Base-by-base conservation (phyloP, 139 green algal species). In the Chlorella sp. region DNA sequence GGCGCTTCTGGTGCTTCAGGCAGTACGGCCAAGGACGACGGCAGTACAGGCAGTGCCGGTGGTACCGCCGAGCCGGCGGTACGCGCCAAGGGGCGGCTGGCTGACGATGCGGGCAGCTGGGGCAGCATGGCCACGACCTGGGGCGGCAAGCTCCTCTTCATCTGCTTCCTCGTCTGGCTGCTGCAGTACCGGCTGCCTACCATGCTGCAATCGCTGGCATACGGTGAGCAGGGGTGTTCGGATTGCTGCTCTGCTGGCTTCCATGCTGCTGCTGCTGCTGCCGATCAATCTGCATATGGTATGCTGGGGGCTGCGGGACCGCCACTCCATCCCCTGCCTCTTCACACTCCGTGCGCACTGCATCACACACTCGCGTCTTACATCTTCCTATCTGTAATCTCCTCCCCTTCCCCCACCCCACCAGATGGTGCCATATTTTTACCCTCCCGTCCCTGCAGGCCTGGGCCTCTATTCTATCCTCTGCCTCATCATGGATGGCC, bases 401-500 rank as follows among this genome's bases (percentile, higher is more conserved):
- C n/a, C n/a, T n/a, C n/a, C n/a, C n/a, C n/a, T n/a, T n/a, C n/a
- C n/a, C n/a, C n/a, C n/a, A n/a, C n/a, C n/a, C n/a, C n/a, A n/a
- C n/a, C n/a, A n/a, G n/a, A n/a, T 57, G 5, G 48, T 9, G 9
- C 9, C 48, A 9, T 57, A 9, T 9, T 57, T 57, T 57, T 9
- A 57, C 42, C 11, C 37, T 28, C 30, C 16, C n/a, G 0, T 11
- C 32, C 28, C 16, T 12, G 15, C 71, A 89, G 87, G 15, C 34
- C 61, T 86, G 37, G 42, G 39, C 7, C 88, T 91, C 4, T 87
- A 87, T 22, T 61, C 40, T 9, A 34, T 91, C n/a, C 88, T 91
- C 1, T 73, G n/a, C 3, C 18, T 83, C 18, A 91, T 91, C 24
- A 91, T 91, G 88, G 88, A 91, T n/a, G 88, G 88, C 21, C 88